These are phyloP conservation scores for Syncephalastrum monosporum DNA, from an alignment of 371 early-diverging fungal species.

Conservation along the genomic window DNA sequence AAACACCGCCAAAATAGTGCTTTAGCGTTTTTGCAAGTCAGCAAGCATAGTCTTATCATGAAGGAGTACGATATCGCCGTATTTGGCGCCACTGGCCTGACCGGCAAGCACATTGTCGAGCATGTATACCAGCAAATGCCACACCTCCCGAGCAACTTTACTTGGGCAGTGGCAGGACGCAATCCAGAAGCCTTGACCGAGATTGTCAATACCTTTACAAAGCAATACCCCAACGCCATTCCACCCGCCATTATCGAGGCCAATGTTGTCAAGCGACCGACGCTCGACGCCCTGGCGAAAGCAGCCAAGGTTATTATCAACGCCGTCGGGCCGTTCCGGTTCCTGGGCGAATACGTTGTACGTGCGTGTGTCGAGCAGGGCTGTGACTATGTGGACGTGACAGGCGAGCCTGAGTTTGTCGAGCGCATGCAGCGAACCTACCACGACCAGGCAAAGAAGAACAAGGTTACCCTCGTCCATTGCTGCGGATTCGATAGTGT, in stretches of 20 bases:
- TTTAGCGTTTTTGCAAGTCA: no score
- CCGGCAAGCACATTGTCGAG: conserved; percentile 74
- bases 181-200: conserved; percentile 44
- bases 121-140: conserved; percentile 50
- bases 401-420: conserved; percentile 78
- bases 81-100: conserved; percentile 89
- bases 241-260: conserved; percentile 61
- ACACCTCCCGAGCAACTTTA: conserved; percentile 26
- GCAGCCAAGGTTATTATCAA: conserved; percentile 71
- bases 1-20: no score
- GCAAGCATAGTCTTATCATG: no score
- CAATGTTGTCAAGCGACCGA: conserved; percentile 51
- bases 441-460: conserved; percentile 67
- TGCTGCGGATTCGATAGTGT: conserved; percentile 91
- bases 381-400: conserved; percentile 89
- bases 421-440: conserved; percentile 70
- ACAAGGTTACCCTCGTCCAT: conserved; percentile 72
- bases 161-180: conserved; percentile 75
- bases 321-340: conserved; percentile 86
- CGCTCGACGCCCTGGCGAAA: conserved; percentile 54
- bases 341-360: conserved; percentile 80
- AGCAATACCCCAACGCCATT: conserved; percentile 21
- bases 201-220: conserved; percentile 17
- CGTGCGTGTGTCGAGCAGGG: conserved; percentile 76
- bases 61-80: conserved; percentile 59